phyloP scores from a whole-genome alignment of 441 rosid species.

The Isatis lusitanica region DNA sequence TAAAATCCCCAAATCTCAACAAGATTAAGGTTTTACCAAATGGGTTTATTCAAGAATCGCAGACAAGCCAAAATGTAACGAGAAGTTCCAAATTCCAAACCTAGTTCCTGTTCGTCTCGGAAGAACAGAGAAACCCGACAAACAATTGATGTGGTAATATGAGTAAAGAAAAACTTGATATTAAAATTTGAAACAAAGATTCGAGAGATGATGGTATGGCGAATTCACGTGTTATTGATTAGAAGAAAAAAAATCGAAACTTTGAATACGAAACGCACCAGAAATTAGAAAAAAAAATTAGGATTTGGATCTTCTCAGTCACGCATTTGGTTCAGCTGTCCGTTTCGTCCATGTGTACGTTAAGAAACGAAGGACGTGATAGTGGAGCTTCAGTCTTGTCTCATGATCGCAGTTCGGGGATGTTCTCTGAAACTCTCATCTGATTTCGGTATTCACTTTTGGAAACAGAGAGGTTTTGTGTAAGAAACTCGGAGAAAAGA shows the following conservation, averaged over 20 bases:
- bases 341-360: conserved; percentile 11
- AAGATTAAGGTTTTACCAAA: conserved; percentile 6
- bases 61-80: conserved; percentile 7
- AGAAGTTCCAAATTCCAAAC: conserved; percentile 19
- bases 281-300: neutral
- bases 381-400: conserved; percentile 10
- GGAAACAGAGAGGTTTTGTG: conserved; percentile 23
- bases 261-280: conserved; percentile 12
- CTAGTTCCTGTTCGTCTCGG: neutral
- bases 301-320: conserved; percentile 22
- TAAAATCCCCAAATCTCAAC: neutral
- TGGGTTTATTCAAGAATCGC: neutral
- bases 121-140: conserved; percentile 2
- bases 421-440: conserved; percentile 19
- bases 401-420: neutral
- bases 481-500: neutral
- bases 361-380: neutral
- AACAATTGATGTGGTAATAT: neutral
- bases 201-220: neutral
- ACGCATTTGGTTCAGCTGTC: conserved; percentile 14
- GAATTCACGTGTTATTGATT: neutral
- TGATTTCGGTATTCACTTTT: conserved; percentile 5
- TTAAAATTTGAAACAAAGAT: neutral
- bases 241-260: neutral
- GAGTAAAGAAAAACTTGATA: neutral